Evolutionary conservation across 2,329 filamentous ascomycete genomes (phyloP).

Genomic region (Helminthosporium solani): DNA sequence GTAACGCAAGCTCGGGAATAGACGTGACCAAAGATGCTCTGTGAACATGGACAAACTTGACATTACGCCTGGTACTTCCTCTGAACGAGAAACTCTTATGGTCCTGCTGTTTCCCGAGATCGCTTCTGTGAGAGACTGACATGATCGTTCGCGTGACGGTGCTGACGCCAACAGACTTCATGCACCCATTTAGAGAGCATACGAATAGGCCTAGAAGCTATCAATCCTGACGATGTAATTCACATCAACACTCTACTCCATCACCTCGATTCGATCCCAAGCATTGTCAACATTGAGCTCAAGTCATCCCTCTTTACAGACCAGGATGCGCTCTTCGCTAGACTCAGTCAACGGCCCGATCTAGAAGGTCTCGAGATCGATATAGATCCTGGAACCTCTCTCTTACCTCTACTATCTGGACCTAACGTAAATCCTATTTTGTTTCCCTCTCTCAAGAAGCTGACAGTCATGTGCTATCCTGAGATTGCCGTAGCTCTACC

Average conservation of each 20-base stretch:
- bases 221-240: slow-evolving; percentile 21
- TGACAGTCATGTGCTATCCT: slow-evolving; percentile 35
- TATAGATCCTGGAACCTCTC: slow-evolving; percentile 29
- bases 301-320: slow-evolving; percentile 24
- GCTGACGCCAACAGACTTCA: slow-evolving; percentile 8
- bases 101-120: slow-evolving; percentile 13
- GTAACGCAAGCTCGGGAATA: neutral
- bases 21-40: neutral
- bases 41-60: too few relatives aligned
- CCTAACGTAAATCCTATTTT: slow-evolving; percentile 15
- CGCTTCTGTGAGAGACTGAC: slow-evolving; percentile 15
- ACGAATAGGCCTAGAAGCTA: slow-evolving; percentile 25
- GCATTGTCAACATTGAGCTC: slow-evolving; percentile 25
- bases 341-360: slow-evolving; percentile 23
- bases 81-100: too few relatives aligned
- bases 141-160: neutral
- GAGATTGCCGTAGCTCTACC: slow-evolving; percentile 32
- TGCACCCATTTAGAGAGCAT: slow-evolving; percentile 28
- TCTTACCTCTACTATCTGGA: slow-evolving; percentile 23
- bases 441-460: slow-evolving; percentile 23
- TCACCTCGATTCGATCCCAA: slow-evolving; percentile 20
- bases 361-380: slow-evolving; percentile 34
- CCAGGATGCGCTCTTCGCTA: slow-evolving; percentile 30
- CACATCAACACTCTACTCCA: slow-evolving; percentile 21
- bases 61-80: too few relatives aligned